Evolutionary conservation across 2,329 filamentous ascomycete species (phyloP).

Genomic region (Aspergillus thermomutatus): DNA sequence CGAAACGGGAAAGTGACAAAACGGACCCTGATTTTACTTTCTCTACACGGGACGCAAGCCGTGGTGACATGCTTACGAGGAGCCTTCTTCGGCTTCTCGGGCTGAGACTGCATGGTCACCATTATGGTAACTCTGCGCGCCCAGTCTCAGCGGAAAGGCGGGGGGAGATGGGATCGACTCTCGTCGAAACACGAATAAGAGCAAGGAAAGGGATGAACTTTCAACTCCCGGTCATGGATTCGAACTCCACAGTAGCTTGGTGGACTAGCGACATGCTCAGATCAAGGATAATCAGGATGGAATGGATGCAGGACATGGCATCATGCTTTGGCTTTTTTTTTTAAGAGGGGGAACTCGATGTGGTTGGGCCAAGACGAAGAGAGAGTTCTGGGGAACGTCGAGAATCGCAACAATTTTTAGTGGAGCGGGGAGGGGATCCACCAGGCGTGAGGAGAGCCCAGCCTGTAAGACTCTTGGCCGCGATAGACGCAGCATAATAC

Average conservation of each 20-base stretch:
- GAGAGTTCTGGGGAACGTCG: background rate
- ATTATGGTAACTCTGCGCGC: background rate
- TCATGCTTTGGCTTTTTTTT: background rate
- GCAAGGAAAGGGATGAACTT: background rate
- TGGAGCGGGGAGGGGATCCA: slow-evolving; percentile 17
- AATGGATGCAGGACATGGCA: background rate
- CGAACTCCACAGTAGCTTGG: background rate
- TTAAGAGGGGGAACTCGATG: background rate
- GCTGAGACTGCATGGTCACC: slow-evolving; percentile 21
- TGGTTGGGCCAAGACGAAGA: background rate
- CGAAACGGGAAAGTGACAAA: background rate
- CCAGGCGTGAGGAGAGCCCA: slow-evolving; percentile 1
- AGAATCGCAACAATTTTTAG: slow-evolving; percentile 1
- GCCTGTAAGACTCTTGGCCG: slow-evolving; percentile 17
- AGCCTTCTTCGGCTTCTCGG: slow-evolving; percentile 28
- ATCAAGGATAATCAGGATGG: background rate
- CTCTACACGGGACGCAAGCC: slow-evolving; percentile 44
- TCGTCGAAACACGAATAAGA: background rate
- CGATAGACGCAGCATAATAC: background rate
- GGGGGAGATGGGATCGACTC: too few relatives aligned
- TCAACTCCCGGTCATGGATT: background rate
- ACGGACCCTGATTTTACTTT: slow-evolving; percentile 45
- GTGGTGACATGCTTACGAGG: slow-evolving; percentile 44
- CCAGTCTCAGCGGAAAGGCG: background rate
- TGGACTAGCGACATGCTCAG: background rate